Conservation (phyloP, 1,139 yeast genomes). For the Candida neerlandica region DNA sequence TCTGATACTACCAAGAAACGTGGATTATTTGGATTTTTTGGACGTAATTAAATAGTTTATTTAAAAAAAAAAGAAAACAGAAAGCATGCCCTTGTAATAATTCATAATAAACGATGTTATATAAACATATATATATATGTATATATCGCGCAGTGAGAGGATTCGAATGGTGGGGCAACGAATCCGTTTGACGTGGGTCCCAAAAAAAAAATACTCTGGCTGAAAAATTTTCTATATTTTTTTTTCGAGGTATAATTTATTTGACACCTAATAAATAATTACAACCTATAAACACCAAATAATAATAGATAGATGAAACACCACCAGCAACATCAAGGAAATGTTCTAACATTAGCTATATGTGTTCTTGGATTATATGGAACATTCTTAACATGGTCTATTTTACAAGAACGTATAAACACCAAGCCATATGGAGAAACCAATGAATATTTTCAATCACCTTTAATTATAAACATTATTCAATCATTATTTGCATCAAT, state of each 20-base stretch:
- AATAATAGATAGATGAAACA: neutral
- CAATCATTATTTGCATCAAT: constrained; percentile 76
- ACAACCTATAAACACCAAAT: neutral
- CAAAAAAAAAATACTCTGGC: neutral
- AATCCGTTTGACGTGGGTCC: neutral
- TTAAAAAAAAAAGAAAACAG: no score
- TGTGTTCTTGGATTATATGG: constrained; percentile 79
- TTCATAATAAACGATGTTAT: neutral
- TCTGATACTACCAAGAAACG: constrained; percentile 16
- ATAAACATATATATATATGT: no score
- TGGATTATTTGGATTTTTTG: constrained; percentile 51
- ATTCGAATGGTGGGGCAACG: no score
- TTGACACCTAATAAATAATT: neutral
- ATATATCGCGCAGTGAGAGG: no score
- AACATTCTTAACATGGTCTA: constrained; percentile 88
- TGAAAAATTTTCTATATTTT: neutral
- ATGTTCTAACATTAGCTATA: constrained; percentile 37
- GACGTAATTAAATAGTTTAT: constrained; percentile 22
- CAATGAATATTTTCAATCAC: constrained; percentile 60
- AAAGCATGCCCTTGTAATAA: neutral
- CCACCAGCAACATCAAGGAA: constrained; percentile 10
- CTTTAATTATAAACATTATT: constrained; percentile 70
- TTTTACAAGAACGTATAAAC: constrained; percentile 84
- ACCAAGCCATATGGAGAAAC: constrained; percentile 70
- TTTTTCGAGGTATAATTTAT: neutral